phyloP scores from a whole-genome alignment of 1,284 basidiomycete genomes.

The Malassezia obtusa region DNA sequence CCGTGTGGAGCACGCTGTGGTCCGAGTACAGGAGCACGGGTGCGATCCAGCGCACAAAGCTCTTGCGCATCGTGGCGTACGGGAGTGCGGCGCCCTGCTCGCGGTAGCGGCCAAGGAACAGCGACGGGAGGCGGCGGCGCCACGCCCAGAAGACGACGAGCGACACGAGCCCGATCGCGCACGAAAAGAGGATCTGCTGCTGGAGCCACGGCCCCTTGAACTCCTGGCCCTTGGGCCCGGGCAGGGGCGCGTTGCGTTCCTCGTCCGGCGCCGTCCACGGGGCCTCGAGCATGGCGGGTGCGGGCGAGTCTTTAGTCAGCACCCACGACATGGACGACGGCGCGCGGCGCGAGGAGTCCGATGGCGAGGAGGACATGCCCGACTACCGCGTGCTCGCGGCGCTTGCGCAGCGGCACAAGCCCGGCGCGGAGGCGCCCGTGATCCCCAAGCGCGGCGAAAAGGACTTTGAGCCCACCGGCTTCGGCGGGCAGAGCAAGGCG shows the following conservation, averaged over 20 bases:
- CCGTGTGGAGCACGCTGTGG: conserved; percentile 87
- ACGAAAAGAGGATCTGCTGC: conserved; percentile 74
- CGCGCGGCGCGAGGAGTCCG: conserved; percentile 1
- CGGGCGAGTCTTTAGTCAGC: conserved; percentile 2
- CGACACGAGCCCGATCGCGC: conserved; percentile 64
- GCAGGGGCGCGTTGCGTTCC: conserved; percentile 6
- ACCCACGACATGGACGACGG: conserved; percentile 9
- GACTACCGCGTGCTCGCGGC: conserved; percentile 16
- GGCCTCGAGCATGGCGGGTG: not conserved
- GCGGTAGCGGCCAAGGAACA: conserved; percentile 71
- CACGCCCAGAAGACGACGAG: conserved; percentile 81
- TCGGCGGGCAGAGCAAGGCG: conserved; percentile 61
- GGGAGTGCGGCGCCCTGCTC: conserved; percentile 88
- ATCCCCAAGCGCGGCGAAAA: conserved; percentile 45
- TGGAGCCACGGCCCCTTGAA: conserved; percentile 72
- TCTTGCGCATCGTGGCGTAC: conserved; percentile 62
- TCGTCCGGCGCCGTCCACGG: not conserved
- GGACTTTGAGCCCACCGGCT: conserved; percentile 65
- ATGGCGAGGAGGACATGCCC: conserved; percentile 18
- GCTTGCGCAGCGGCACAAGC: conserved; percentile 4
- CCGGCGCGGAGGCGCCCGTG: conserved; percentile 1
- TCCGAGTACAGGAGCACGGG: conserved; percentile 83
- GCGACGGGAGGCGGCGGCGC: conserved; percentile 77
- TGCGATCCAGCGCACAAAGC: conserved; percentile 87
- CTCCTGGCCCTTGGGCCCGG: conserved; percentile 10